Percentiles rank a stretch among this genome's conserved stretches.
Evolutionary conservation across 2,329 filamentous ascomycete genomes (phyloP).

Genomic region (Xylariomycetidae sp.): DNA sequence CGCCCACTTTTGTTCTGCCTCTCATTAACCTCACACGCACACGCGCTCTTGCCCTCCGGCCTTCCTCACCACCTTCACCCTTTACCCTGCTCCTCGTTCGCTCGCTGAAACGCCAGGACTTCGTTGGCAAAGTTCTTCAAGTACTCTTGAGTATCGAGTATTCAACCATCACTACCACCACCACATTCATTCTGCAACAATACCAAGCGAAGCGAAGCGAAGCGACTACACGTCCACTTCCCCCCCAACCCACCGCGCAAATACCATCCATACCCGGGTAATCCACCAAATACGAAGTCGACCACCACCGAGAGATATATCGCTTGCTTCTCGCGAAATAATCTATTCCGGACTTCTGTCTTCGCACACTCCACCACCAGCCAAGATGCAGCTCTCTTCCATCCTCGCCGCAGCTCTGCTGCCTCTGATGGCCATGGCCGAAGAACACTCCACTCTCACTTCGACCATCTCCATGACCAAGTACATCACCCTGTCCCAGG

Average conservation of each 20-base stretch:
- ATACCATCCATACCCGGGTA: too few species aligned
- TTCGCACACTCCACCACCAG: slow-evolving; percentile 1
- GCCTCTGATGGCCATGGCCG: slow-evolving; percentile 47
- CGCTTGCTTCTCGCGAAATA: too few species aligned
- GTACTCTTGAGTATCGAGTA: slow-evolving; percentile 23
- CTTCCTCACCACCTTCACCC: slow-evolving; percentile 3
- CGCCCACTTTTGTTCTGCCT: slow-evolving; percentile 3
- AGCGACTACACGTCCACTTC: slow-evolving; percentile 14
- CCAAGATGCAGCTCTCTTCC: slow-evolving; percentile 37
- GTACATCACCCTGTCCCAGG: slow-evolving; percentile 44
- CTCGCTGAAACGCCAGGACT: slow-evolving; percentile 20
- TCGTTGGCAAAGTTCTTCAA: slow-evolving; percentile 27
- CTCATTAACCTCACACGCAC: slow-evolving; percentile 12
- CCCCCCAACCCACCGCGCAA: slow-evolving; percentile 1
- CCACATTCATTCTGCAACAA: slow-evolving; percentile 14
- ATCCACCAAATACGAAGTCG: too few species aligned
- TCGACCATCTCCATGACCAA: slow-evolving; percentile 45
- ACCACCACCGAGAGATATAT: too few species aligned
- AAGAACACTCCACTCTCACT: slow-evolving; percentile 35
- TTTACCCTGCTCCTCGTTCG: slow-evolving; percentile 9
- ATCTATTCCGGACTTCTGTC: too few species aligned
- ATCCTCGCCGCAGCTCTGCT: slow-evolving; percentile 43
- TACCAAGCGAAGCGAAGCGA: too few species aligned
- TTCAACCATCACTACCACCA: slow-evolving; percentile 9
- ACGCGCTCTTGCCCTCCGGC: slow-evolving; percentile 1